Evolutionary conservation across 208 protist genomes (phyloP).

Genomic region (Leishmania gerbilli): DNA sequence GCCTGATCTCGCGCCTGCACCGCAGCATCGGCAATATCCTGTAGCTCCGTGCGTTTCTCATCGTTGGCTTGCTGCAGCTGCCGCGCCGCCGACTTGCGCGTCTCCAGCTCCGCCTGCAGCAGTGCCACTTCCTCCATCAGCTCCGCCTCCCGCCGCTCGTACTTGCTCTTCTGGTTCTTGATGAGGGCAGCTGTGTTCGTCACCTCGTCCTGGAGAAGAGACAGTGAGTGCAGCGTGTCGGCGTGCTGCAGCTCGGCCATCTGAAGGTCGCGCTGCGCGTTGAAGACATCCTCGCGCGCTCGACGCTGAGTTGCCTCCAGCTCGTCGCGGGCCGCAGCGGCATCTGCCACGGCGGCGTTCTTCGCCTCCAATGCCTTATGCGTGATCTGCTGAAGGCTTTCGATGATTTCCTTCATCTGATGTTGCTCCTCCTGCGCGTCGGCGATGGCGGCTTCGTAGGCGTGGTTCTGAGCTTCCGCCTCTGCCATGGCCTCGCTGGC

Average conservation of each 20-base stretch:
- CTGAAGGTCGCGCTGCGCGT: conserved; percentile 54
- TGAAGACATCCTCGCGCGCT: conserved; percentile 50
- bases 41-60: conserved; percentile 28
- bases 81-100: conserved; percentile 29
- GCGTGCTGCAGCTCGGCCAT: conserved; percentile 45
- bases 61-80: conserved; percentile 30
- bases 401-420: conserved; percentile 47
- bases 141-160: conserved; percentile 39
- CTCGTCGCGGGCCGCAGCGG: conserved; percentile 33
- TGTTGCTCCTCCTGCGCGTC: conserved; percentile 66
- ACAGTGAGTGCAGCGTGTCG: conserved; percentile 42
- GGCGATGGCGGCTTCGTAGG: conserved; percentile 48
- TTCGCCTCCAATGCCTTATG: conserved; percentile 27
- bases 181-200: conserved; percentile 32
- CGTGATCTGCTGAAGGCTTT: conserved; percentile 36
- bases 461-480: conserved; percentile 54
- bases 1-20: conserved; percentile 32
- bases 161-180: conserved; percentile 44
- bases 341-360: conserved; percentile 34
- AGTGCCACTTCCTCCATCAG: conserved; percentile 40
- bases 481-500: conserved; percentile 64
- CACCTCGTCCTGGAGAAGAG: conserved; percentile 32
- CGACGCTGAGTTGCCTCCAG: conserved; percentile 24
- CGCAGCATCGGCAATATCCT: conserved; percentile 24
- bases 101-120: conserved; percentile 35